Base-by-base conservation (phyloP, 2,329 filamentous ascomycete species). In the Beauveria brongniartii region DNA sequence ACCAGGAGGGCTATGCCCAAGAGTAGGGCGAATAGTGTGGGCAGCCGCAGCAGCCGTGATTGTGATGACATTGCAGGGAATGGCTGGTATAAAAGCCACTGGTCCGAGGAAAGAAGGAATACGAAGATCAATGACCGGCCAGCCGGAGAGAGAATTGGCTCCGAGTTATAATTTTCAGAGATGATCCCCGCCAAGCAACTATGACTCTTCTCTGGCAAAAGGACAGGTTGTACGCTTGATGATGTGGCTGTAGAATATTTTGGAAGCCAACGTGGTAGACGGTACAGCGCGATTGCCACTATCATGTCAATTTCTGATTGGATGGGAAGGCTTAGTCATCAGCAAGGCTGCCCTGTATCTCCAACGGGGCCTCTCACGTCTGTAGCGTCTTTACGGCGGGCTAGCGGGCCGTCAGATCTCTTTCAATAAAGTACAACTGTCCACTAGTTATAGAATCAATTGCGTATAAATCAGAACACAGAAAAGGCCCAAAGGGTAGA, bases 161-260 rank as follows among this genome's bases (percentile, higher is more conserved):
- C 37, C 5, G 10, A 12, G 5, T 52, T 59, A 44, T 59, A 59
- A n/a, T 34, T 34, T 5, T 48, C 9, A 6, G 7, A 43, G 30
- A 12, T 20, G 18, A 14, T 28, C 14, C 22, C 46, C 16, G 30
- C 26, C 16, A 10, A 47, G 12, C 6, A 47, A 7, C 18, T 61
- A 37, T 61, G 59, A 61, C 52, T 56, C 59, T 44, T 51, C 50
- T 41, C 22, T 14, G 28, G n/a, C 30, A 52, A 61, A 43, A 61
- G 59, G 59, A 61, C 59, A 61, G 44, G 44, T 44, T 61, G 59
- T 61, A 55, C 18, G 16, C 20, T 60, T 30, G 53, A 22, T 51
- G 46, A 55, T 50, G 59, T 52, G 53, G 43, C 59, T 40, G 37
- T 52, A 56, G 53, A 61, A 61, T 47, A 44, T 44, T 44, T 51